Percentiles rank a stretch among this genome's conserved stretches.
Conservation (phyloP, 306 rosid species). For the Psophocarpus tetragonolobus region DNA sequence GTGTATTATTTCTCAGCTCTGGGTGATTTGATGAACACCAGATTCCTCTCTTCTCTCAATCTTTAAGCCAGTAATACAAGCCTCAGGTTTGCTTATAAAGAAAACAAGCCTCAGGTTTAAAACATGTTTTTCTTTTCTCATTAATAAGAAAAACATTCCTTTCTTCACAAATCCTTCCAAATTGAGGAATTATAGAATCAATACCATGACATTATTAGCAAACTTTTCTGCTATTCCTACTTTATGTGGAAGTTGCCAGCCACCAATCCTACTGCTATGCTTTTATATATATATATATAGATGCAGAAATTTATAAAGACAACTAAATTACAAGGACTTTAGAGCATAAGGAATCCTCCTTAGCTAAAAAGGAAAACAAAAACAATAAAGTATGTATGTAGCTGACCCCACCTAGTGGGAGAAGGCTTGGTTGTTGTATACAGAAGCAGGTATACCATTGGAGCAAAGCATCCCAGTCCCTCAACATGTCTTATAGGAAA, state of each 20-base stretch:
- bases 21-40: slow-evolving; percentile 1
- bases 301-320: not conserved
- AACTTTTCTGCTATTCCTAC: not conserved
- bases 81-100: no score
- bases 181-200: slow-evolving; percentile 5
- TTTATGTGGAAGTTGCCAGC: not conserved
- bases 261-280: not conserved
- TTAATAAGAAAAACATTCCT: not conserved
- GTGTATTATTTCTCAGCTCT: not conserved
- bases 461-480: not conserved
- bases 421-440: not conserved
- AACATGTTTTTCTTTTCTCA: slow-evolving; percentile 12
- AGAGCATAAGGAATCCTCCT: slow-evolving; percentile 4
- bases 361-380: not conserved
- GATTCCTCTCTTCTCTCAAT: not conserved
- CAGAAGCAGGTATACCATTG: no score
- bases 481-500: not conserved
- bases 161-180: slow-evolving; percentile 4
- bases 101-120: no score
- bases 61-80: not conserved
- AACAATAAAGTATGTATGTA: not conserved
- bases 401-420: not conserved
- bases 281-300: not conserved
- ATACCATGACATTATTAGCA: not conserved
- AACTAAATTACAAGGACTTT: not conserved